Percentiles rank a stretch among this genome's conserved stretches.
Evolutionary conservation across 129 eudicot species (phyloP).

Genomic region (Chrysanthemum lavandulifolium): DNA sequence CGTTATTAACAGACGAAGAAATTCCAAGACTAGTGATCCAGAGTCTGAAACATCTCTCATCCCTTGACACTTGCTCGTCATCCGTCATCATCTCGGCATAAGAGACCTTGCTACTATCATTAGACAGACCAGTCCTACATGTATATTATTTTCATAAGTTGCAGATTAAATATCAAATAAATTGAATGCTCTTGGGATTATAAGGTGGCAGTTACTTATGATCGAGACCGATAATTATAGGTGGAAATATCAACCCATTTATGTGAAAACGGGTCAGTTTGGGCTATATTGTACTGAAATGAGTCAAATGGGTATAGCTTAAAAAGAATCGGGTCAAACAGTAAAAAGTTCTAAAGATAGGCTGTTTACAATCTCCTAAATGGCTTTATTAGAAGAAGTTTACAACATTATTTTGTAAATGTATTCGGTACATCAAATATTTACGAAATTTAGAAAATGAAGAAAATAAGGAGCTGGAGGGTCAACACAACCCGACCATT

Average conservation of each 20-base stretch:
- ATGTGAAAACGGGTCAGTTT: background rate
- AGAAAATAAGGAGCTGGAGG: background rate
- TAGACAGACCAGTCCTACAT: conserved; percentile 82
- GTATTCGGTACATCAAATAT: background rate
- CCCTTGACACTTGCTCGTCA: conserved; percentile 88
- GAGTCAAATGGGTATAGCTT: background rate
- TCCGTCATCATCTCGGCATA: conserved; percentile 98
- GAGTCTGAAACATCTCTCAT: conserved; percentile 89
- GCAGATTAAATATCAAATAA: conserved; percentile 1
- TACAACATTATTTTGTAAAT: background rate
- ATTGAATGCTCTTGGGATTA: too few relatives aligned
- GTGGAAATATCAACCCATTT: background rate
- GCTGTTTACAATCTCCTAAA: too few relatives aligned
- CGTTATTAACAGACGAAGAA: conserved; percentile 65
- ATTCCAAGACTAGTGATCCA: conserved; percentile 97
- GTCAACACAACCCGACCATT: background rate
- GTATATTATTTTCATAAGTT: conserved; percentile 6
- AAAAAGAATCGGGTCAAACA: background rate
- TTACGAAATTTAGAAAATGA: too few relatives aligned
- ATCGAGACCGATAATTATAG: background rate
- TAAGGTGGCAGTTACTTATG: background rate
- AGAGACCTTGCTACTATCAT: conserved; percentile 73
- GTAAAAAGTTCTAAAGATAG: too few relatives aligned
- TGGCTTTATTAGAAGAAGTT: background rate
- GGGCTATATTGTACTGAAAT: background rate